Conservation (phyloP, 495 filamentous ascomycete genomes). For the Chaetomium cochliodes region DNA sequence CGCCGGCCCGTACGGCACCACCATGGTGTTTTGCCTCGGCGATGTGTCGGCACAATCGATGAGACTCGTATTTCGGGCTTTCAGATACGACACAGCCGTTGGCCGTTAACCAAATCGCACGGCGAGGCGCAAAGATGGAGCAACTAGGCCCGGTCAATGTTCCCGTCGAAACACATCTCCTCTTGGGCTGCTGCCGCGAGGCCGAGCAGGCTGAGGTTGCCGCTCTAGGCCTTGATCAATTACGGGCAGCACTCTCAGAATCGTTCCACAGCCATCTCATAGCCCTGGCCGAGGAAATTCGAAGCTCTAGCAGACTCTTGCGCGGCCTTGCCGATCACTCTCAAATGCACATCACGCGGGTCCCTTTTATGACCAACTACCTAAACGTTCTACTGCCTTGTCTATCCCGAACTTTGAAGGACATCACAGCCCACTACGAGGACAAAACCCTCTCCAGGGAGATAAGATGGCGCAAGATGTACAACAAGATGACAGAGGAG, state of each 20-base stretch:
- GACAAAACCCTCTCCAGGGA: slow-evolving; percentile 47
- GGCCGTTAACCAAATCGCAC: neutral
- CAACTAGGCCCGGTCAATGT: slow-evolving; percentile 12
- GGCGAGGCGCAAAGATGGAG: slow-evolving; percentile 26
- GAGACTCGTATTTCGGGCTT: neutral
- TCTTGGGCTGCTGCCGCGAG: slow-evolving; percentile 48
- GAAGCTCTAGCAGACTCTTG: slow-evolving; percentile 44
- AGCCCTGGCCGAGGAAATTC: slow-evolving; percentile 44
- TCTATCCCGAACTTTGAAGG: slow-evolving; percentile 47
- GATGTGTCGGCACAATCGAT: slow-evolving; percentile 23
- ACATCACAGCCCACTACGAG: slow-evolving; percentile 52
- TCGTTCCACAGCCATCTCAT: slow-evolving; percentile 44
- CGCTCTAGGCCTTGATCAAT: slow-evolving; percentile 41
- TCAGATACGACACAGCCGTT: slow-evolving; percentile 8
- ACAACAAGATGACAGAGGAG: slow-evolving; percentile 52
- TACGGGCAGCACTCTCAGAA: slow-evolving; percentile 42
- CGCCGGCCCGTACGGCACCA: neutral
- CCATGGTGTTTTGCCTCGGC: slow-evolving; percentile 23
- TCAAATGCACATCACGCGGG: slow-evolving; percentile 47
- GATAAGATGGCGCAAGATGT: slow-evolving; percentile 54
- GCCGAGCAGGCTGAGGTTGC: slow-evolving; percentile 47
- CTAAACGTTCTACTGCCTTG: slow-evolving; percentile 54
- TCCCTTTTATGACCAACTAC: slow-evolving; percentile 51
- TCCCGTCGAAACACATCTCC: slow-evolving; percentile 37
- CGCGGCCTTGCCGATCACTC: slow-evolving; percentile 53